Conservation (phyloP, 495 filamentous ascomycete species). For the Penicillium manginii region DNA sequence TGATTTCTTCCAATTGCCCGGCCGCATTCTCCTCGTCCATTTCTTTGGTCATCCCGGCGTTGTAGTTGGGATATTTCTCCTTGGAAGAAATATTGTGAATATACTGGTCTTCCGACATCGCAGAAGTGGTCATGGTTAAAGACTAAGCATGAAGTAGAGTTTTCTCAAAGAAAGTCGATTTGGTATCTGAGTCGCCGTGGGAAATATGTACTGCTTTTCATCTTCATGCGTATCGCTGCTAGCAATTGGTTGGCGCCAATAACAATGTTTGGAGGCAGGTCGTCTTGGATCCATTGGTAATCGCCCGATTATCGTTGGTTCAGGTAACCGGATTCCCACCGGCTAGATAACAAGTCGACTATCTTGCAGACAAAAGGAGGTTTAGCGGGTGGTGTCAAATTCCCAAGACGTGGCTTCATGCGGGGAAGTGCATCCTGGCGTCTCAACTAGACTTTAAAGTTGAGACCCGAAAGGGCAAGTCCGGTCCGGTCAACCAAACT, state of each 20-base stretch:
- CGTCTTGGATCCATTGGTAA: constrained; percentile 7
- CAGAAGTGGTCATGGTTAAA: constrained; percentile 8
- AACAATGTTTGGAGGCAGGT: neutral
- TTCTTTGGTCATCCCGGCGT: constrained; percentile 14
- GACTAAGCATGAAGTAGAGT: neutral
- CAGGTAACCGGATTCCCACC: constrained; percentile 6
- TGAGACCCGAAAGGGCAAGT: neutral
- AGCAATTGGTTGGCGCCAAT: neutral
- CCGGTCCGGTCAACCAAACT: constrained; percentile 7
- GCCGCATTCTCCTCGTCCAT: constrained; percentile 14
- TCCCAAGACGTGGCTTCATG: constrained; percentile 1
- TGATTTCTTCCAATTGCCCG: constrained; percentile 13
- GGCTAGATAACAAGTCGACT: constrained; percentile 1
- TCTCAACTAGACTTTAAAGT: neutral
- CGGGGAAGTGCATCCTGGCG: neutral
- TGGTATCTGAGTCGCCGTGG: neutral
- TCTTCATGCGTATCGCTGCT: neutral
- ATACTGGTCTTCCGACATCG: neutral
- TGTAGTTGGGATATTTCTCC: constrained; percentile 3
- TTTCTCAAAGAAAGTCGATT: neutral
- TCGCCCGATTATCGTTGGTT: constrained; percentile 11
- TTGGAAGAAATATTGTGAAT: constrained; percentile 4
- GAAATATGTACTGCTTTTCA: constrained; percentile 6
- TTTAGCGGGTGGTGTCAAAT: constrained; percentile 1
- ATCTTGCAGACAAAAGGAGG: neutral